phyloP scores from a whole-genome alignment of 441 rosid species.

The Raphanus hybrid region DNA sequence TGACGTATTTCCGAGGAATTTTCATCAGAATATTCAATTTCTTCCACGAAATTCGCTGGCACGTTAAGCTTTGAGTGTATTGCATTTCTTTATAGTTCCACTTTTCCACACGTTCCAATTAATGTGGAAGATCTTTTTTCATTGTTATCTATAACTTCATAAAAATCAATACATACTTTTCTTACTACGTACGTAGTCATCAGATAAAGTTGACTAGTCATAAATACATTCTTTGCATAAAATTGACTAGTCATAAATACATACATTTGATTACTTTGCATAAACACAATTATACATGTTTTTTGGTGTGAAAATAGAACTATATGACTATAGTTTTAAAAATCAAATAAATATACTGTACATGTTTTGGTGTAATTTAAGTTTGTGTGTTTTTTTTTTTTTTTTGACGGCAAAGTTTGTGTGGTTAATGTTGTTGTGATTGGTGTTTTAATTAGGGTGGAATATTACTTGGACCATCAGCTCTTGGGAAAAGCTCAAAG shows the following conservation, averaged over 20 bases:
- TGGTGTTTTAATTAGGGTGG: conserved; percentile 50
- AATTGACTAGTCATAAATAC: not conserved
- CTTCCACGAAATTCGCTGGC: conserved; percentile 8
- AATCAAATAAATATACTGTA: too few relatives aligned
- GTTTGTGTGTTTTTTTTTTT: too few relatives aligned
- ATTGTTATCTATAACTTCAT: too few relatives aligned
- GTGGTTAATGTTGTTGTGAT: conserved; percentile 14
- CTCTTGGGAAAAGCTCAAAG: conserved; percentile 52
- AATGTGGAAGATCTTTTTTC: not conserved
- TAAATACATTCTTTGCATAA: not conserved
- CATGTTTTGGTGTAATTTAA: not conserved
- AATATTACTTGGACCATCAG: conserved; percentile 68
- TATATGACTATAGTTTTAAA: too few relatives aligned
- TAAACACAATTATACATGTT: not conserved
- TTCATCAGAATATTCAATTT: too few relatives aligned
- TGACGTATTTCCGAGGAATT: too few relatives aligned
- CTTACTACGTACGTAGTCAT: too few relatives aligned
- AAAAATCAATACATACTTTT: too few relatives aligned
- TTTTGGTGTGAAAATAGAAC: not conserved
- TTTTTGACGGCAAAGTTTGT: too few relatives aligned
- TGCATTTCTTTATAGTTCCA: not conserved
- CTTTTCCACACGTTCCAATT: conserved; percentile 13
- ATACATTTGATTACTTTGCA: not conserved
- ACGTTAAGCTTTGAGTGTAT: conserved; percentile 13
- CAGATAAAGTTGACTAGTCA: too few relatives aligned